These are phyloP conservation scores for Mariannaea elegans DNA, from an alignment of 2,329 filamentous ascomycete species.

Conservation along the genomic window DNA sequence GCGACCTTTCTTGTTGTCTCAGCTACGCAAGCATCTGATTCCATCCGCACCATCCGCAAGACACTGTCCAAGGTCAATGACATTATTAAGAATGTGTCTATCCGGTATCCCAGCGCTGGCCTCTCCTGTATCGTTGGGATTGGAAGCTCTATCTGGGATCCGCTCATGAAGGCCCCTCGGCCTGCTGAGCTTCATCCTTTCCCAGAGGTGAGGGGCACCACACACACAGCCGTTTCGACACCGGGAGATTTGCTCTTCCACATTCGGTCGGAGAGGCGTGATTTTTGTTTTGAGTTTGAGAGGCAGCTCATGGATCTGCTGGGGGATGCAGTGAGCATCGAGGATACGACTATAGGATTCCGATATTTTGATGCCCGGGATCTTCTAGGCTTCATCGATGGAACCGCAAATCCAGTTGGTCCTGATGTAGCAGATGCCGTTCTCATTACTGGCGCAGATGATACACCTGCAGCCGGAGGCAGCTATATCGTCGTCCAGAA, in stretches of 20 bases:
- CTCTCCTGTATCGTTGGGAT: slow-evolving; percentile 65
- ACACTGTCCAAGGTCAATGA: slow-evolving; percentile 53
- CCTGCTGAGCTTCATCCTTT: slow-evolving; percentile 64
- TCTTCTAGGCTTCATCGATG: slow-evolving; percentile 67
- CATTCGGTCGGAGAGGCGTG: slow-evolving; percentile 64
- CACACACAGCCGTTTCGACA: slow-evolving; percentile 62
- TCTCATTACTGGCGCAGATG: slow-evolving; percentile 53
- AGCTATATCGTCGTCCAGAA: slow-evolving; percentile 70
- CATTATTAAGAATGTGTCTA: slow-evolving; percentile 62
- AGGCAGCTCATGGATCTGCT: slow-evolving; percentile 60
- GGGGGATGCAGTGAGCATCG: slow-evolving; percentile 55
- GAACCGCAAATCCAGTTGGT: slow-evolving; percentile 66
- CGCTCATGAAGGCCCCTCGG: slow-evolving; percentile 51
- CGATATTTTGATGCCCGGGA: slow-evolving; percentile 68
- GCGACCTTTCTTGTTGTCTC: slow-evolving; percentile 64
- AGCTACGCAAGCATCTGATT: slow-evolving; percentile 44
- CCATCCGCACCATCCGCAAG: slow-evolving; percentile 53
- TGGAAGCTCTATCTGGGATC: slow-evolving; percentile 61
- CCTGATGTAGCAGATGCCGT: slow-evolving; percentile 52
- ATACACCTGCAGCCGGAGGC: slow-evolving; percentile 52
- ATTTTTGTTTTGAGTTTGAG: slow-evolving; percentile 68
- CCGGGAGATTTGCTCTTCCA: slow-evolving; percentile 67
- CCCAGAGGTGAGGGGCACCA: slow-evolving; percentile 53
- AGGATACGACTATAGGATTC: slow-evolving; percentile 65
- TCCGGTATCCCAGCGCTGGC: slow-evolving; percentile 54